Base-by-base conservation (phyloP, 2,329 filamentous ascomycete genomes). In the Tolypocladium album region DNA sequence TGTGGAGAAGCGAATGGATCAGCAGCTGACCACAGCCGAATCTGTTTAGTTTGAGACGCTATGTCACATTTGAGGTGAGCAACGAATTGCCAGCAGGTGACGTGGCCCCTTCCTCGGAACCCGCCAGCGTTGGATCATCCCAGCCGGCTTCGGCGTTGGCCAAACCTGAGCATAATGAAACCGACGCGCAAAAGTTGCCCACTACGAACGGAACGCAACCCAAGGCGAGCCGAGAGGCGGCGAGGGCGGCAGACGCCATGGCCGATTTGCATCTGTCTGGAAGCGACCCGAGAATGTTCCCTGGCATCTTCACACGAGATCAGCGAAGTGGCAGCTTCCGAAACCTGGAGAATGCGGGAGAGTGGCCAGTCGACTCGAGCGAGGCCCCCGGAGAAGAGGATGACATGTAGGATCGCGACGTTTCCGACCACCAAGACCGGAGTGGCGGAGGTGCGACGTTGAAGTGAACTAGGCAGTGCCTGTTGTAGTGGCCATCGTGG, bases 281-380 rank as follows among this genome's bases (percentile, higher is more conserved):
- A 4, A 80, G 76, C 56, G 88, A 90, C 70, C 88, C 88, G 13
- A 82, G 79, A 63, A 84, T 90, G 63, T 89, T 90, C 64, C 89
- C 89, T 0, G 88, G 88, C 0, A 81, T 92, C 39, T 80, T 91
- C 53, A 78, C 79, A 20, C 74, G 80, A 59, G 78, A 78, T 38
- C 71, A 68, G 53, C 74, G 78, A 58, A 77, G 71, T 57, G 76
- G 74, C 52, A 81, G 79, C 59, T 65, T 68, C 38, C 67, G 71
- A 38, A 73, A 69, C 60, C 47, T 74, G 22, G 59, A 62, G 13
- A 67, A 69, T 58, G 62, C 62, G 7, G 63, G 62, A 39, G 68
- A 70, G 24, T 67, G 65, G 60, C 63, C 63, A 38, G 60, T 64
- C 8, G 60, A 64, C 55, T 64, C 61, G 36, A 61, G 58, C 36